phyloP scores from a whole-genome alignment of 768 basidiomycete species.

The Lactarius psammicola region DNA sequence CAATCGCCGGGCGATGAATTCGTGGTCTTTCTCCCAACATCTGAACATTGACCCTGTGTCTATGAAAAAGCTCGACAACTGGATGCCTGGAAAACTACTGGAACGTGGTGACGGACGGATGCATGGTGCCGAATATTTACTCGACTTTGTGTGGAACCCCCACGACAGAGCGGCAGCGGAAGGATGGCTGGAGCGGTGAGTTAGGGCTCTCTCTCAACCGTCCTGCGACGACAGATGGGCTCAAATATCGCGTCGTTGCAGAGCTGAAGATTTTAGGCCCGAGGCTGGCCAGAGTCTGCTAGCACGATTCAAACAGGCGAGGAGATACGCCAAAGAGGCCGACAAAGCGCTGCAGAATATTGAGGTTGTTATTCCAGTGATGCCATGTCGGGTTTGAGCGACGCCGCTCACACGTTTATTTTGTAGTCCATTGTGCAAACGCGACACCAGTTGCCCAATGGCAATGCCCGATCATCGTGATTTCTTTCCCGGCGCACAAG shows the following conservation, averaged over 20 bases:
- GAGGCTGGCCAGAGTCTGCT: not conserved
- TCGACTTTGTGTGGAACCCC: not conserved
- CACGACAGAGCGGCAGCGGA: not conserved
- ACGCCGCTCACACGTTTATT: not conserved
- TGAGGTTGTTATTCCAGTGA: not conserved
- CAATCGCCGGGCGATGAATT: not conserved
- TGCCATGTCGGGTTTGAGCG: not conserved
- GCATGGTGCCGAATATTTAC: not conserved
- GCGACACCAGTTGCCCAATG: not conserved
- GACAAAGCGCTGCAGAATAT: not conserved
- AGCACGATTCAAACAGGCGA: not conserved
- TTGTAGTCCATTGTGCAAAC: not conserved
- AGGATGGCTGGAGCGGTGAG: not conserved
- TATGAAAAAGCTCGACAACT: not conserved
- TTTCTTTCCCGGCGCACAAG: not conserved
- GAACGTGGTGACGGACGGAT: not conserved
- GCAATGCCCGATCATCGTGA: not conserved
- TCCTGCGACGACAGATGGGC: not conserved
- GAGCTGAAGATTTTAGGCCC: conserved; percentile 1
- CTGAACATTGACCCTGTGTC: not conserved
- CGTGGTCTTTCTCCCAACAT: not conserved
- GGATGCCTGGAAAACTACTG: not conserved
- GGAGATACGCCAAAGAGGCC: not conserved
- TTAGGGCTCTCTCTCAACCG: too few species aligned
- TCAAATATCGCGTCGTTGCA: not conserved